phyloP scores from a whole-genome alignment of 495 filamentous ascomycete genomes.

The Lineolata rhizophorae region DNA sequence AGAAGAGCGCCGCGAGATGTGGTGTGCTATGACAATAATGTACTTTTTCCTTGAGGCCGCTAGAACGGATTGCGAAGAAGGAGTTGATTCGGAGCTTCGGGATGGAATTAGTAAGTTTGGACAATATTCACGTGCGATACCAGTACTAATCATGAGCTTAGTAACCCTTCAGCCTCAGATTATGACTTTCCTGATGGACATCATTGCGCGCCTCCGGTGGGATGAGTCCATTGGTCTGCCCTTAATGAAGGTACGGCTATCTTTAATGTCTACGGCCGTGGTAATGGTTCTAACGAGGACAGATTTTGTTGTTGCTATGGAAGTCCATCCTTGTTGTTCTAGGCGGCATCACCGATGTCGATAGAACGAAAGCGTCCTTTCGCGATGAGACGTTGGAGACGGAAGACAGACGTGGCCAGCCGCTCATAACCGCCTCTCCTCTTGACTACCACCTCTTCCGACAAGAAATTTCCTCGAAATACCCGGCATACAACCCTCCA shows the following conservation, averaged over 20 bases:
- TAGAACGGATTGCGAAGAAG: constrained; percentile 12
- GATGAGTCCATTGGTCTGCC: constrained; percentile 52
- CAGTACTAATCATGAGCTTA: constrained; percentile 7
- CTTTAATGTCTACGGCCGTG: constrained; percentile 5
- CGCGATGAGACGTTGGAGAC: constrained; percentile 21
- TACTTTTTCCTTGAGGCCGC: constrained; percentile 19
- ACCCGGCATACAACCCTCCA: constrained; percentile 86
- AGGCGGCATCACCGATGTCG: constrained; percentile 50
- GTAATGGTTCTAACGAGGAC: constrained; percentile 6
- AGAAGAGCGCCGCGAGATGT: constrained; percentile 16
- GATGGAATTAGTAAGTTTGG: constrained; percentile 5
- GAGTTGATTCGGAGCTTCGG: constrained; percentile 6
- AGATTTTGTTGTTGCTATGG: constrained; percentile 77
- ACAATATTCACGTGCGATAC: background rate
- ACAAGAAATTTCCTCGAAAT: constrained; percentile 97
- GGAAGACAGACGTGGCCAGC: constrained; percentile 22
- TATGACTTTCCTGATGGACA: constrained; percentile 48
- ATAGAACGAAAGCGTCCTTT: constrained; percentile 45
- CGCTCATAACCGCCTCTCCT: constrained; percentile 71
- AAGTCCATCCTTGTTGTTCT: constrained; percentile 73
- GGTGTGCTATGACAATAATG: constrained; percentile 18
- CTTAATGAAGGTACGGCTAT: constrained; percentile 31
- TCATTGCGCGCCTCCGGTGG: constrained; percentile 65
- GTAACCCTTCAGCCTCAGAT: constrained; percentile 42
- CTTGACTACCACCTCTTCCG: constrained; percentile 92